Evolutionary conservation across 2,329 filamentous ascomycete genomes (phyloP).

Genomic region (Neofusicoccum kwambonambiense): DNA sequence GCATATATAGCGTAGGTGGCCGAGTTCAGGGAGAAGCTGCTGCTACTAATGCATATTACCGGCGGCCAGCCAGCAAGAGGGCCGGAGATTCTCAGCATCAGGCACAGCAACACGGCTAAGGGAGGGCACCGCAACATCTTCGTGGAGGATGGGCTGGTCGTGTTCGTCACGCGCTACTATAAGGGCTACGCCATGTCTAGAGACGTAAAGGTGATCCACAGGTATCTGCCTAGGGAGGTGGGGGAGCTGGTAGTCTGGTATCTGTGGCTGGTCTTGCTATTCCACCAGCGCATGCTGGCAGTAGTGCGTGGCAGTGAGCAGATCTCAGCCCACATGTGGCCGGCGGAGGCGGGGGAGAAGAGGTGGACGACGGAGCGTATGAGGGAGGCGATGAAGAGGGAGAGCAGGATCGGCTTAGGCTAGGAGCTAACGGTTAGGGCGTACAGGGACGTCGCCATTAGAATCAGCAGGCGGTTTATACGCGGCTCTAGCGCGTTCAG

Average conservation of each 20-base stretch:
- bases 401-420: too few species aligned
- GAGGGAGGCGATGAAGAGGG: too few species aligned
- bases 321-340: too few species aligned
- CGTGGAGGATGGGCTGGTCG: conserved; percentile 25
- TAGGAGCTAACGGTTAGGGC: too few species aligned
- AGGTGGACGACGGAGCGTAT: too few species aligned
- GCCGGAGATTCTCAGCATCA: conserved; percentile 24
- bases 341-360: too few species aligned
- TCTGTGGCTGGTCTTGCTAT: conserved; percentile 23
- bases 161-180: neutral
- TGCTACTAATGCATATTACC: conserved; percentile 17
- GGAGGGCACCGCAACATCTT: conserved; percentile 22
- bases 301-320: too few species aligned
- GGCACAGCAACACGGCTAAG: neutral
- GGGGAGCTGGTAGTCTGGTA: conserved; percentile 25
- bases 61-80: conserved; percentile 22
- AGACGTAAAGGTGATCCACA: conserved; percentile 22
- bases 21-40: too few species aligned
- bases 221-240: conserved; percentile 28
- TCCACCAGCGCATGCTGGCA: neutral
- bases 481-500: too few species aligned
- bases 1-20: neutral
- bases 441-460: too few species aligned
- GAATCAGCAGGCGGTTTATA: too few species aligned
- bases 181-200: too few species aligned